Percentiles rank a stretch among this genome's conserved stretches.
Conservation (phyloP, 208 protist genomes). For the Acanthamoeba quina region DNA sequence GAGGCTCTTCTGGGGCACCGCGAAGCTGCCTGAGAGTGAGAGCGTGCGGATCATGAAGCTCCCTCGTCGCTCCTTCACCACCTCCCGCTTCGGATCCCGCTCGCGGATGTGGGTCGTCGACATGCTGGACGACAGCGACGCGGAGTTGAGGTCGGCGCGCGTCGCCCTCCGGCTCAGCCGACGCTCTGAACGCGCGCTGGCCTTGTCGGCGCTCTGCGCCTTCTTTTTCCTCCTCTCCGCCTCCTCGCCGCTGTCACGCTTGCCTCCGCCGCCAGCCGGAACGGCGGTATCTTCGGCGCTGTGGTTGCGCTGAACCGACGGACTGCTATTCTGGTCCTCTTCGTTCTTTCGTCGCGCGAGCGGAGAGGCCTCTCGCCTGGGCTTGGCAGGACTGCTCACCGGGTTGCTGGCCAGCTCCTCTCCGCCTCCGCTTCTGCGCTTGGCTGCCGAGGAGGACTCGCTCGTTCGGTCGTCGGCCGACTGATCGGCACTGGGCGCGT, state of each 20-base stretch:
- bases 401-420: background rate
- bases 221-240: background rate
- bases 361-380: background rate
- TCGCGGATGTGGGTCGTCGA: background rate
- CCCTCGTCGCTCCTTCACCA: background rate
- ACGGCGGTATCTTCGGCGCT: background rate
- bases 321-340: background rate
- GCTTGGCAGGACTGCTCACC: background rate
- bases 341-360: background rate
- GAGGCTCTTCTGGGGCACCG: background rate
- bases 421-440: background rate
- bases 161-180: background rate
- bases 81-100: slow-evolving; percentile 15
- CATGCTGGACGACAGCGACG: background rate
- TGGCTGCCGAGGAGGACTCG: background rate
- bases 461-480: background rate
- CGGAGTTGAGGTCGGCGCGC: background rate
- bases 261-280: background rate
- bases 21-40: slow-evolving; percentile 38
- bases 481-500: background rate
- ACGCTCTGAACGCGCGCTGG: background rate
- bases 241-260: background rate
- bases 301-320: background rate
- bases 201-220: background rate
- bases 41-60: slow-evolving; percentile 67